These are phyloP conservation scores for Yamadazyma triangularis DNA, from an alignment of 1,139 yeast species.

Conservation along the genomic window DNA sequence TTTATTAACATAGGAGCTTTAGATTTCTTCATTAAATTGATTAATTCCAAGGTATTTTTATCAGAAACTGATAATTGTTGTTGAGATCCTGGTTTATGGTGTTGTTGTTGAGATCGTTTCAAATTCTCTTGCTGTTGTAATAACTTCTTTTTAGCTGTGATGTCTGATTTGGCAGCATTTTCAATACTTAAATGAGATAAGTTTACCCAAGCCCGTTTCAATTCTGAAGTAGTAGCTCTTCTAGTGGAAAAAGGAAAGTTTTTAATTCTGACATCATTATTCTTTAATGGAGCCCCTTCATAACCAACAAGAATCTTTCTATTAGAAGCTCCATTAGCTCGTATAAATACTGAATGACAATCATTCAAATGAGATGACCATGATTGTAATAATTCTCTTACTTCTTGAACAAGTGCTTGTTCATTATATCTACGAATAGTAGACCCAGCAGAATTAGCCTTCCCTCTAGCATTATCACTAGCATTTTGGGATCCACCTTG, in stretches of 20 bases:
- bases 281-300: slow-evolving; percentile 46
- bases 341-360: slow-evolving; percentile 69
- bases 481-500: slow-evolving; percentile 98
- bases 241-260: slow-evolving; percentile 85
- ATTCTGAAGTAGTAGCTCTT: slow-evolving; percentile 79
- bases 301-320: slow-evolving; percentile 65
- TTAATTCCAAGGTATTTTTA: slow-evolving; percentile 53
- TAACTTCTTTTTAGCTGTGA: slow-evolving; percentile 19
- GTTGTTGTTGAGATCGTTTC: slow-evolving; percentile 13
- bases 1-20: slow-evolving; percentile 71
- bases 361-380: slow-evolving; percentile 62
- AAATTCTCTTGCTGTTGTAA: slow-evolving; percentile 20
- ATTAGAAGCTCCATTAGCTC: slow-evolving; percentile 77
- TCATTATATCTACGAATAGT: slow-evolving; percentile 86
- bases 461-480: slow-evolving; percentile 86
- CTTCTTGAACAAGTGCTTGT: slow-evolving; percentile 73
- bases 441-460: slow-evolving; percentile 96
- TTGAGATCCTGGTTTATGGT: slow-evolving; percentile 18
- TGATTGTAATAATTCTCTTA: slow-evolving; percentile 55
- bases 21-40: slow-evolving; percentile 61
- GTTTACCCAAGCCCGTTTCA: slow-evolving; percentile 81
- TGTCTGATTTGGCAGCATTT: slow-evolving; percentile 50
- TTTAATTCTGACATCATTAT: slow-evolving; percentile 55
- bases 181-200: slow-evolving; percentile 56
- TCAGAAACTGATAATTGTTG: slow-evolving; percentile 30